Base-by-base conservation (phyloP, 176 grass and related monocot genomes). In the Zea luxurians region DNA sequence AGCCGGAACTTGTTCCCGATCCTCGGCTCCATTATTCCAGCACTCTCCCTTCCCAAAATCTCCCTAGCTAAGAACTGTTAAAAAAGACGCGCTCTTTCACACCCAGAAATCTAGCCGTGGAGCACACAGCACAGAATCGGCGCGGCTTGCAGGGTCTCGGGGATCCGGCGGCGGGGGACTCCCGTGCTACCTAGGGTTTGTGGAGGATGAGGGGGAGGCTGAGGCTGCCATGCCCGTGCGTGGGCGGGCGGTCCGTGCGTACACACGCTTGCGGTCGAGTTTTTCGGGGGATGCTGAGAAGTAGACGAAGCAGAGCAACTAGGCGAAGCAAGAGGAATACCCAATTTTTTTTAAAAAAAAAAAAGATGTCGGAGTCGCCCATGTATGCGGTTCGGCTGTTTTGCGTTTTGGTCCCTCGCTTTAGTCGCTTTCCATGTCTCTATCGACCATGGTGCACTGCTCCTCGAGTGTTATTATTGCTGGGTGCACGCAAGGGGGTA, bases 1-100 rank as follows among this genome's bases (percentile, higher is more conserved):
- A 97, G 94, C 46, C 91, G 87, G 73, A 90, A 97, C 80, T 97
- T 97, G 82, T 94, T 97, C 70, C 94, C 94, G 2, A 97, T 89
- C 69, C 94, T 85, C 80, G 94, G 89, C 74, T 97, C 94, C 94
- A 97, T 97, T 73, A 70, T 42, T 16, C 66, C 50, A 66, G 34
- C 35, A 52, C 20, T 47, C 65, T 65, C 12, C 12, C 50, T 68
- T 57, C 58, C 66, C 45, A 65, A 84, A 68, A 77, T 15, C 34
- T 17, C 17, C 13, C 13, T 1, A 21, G 47, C 48, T 27, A 57
- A 63, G 36, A 68, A 37, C 48, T 45, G 67, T 18, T 43, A 61
- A 57, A 55, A 54, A 84, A 66, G 15, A 77, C 36, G 83, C 73
- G 59, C 73, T 46, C 80, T 78, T 57, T 83, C 27, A 50, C 77